These are phyloP conservation scores for Simplicillium aogashimaense DNA, from an alignment of 2,329 filamentous ascomycete genomes.

Conservation along the genomic window DNA sequence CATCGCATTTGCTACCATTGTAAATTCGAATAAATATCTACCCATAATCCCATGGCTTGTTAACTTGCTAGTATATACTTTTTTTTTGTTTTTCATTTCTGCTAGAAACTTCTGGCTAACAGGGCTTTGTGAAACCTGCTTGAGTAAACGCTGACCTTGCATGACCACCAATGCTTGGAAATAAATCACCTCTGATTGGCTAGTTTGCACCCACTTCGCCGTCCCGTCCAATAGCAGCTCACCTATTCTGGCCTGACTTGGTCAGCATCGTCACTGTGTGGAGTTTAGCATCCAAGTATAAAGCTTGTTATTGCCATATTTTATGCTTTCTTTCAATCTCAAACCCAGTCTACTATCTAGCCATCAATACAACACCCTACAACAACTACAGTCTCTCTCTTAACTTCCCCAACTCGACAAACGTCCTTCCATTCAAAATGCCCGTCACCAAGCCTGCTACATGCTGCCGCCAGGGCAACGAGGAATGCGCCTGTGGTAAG, in stretches of 20 bases:
- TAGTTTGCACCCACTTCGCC: background rate
- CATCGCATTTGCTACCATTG: too few relatives aligned
- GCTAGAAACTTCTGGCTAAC: too few relatives aligned
- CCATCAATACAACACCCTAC: background rate
- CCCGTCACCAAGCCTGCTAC: conserved; percentile 31
- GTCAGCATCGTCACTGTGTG: background rate
- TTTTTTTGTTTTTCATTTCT: too few relatives aligned
- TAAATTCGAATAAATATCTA: too few relatives aligned
- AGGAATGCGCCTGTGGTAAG: conserved; percentile 49
- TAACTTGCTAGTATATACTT: too few relatives aligned
- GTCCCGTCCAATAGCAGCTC: background rate
- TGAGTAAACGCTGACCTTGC: too few relatives aligned
- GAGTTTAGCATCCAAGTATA: background rate
- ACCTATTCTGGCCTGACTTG: background rate
- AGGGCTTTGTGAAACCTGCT: too few relatives aligned
- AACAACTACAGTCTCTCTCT: background rate
- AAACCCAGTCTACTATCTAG: background rate
- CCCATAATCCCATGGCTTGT: too few relatives aligned
- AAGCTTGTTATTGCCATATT: background rate
- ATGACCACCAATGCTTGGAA: conserved; percentile 2
- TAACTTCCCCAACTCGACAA: background rate
- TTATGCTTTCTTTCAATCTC: background rate
- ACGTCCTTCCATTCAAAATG: conserved; percentile 17
- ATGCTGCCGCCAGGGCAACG: conserved; percentile 45
- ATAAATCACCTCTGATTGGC: conserved; percentile 1